Base-by-base conservation (phyloP, 805 yeast species). In the Wickerhamiella allomyrinae region DNA sequence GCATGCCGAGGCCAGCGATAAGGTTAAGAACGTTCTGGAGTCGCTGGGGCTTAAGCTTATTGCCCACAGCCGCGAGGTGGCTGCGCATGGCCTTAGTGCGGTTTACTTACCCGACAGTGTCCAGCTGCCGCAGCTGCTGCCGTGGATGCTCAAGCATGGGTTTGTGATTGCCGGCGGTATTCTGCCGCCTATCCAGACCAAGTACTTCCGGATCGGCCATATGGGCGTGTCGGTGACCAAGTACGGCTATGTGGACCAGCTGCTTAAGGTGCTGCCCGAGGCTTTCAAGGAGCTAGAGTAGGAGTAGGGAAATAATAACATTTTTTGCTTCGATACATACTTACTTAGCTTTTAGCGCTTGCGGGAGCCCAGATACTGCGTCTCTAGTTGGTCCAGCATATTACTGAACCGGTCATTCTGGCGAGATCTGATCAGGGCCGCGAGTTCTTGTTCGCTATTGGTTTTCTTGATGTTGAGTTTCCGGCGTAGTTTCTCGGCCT, bases 201-300 rank as follows among this genome's bases (percentile, higher is more conserved):
- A 79, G 60, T 87, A 87, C 66, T 83, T 89, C 68, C 75, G 97
- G 63, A 77, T 87, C 46, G 97, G 97, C 27, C 97, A 87, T 65
- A 89, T 89, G 97, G 95, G 96, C 48, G 77, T 76, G 45, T 71
- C 86, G 37, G 82, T 78, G 10, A 63, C 73, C 45, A 75, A 77
- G 51, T 65, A 74, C 46, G 69, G 69, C 25, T 81, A 79, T 57
- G 59, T 78, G 22, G 73, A 70, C 44, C 58, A 58, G 42, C 73
- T 72, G 31, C 64, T 69, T 9, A 57, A 61, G 23, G 71, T 70
- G 21, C 63, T 76, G 43, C 66, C 68, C 48, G 63, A 61, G 37
- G 51, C 51, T 9, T 24, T 53, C 20, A 33, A 34, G 34, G 46
- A 41, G 29, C 29, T 36, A 7, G 31, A 27, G 31, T 27, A n/a